A percentile compares a stretch with the other conserved stretches of the same genome.
phyloP scores from a whole-genome alignment of 1,284 basidiomycete genomes.

The Puccinia polysora region DNA sequence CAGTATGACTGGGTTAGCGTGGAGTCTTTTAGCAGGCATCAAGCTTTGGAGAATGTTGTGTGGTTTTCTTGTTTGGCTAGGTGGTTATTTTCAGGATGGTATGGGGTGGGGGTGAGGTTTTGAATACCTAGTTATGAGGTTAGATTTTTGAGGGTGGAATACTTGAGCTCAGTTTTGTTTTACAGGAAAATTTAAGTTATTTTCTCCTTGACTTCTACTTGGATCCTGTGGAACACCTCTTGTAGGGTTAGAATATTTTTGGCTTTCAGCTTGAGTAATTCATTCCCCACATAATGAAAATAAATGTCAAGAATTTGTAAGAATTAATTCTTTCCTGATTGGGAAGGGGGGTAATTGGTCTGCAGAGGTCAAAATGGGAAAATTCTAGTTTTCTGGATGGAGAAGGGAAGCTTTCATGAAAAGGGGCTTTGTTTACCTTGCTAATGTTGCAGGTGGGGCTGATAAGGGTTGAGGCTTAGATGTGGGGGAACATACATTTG shows the following conservation, averaged over 20 bases:
- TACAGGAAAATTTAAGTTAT: no score
- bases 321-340: background rate
- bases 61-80: constrained; percentile 50
- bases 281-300: background rate
- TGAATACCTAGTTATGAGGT: constrained; percentile 51
- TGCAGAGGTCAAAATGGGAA: background rate
- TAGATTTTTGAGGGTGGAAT: constrained; percentile 48
- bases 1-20: constrained; percentile 51
- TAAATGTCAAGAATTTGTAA: background rate
- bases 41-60: constrained; percentile 49
- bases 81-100: no score
- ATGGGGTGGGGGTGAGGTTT: constrained; percentile 50
- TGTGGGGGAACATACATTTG: background rate
- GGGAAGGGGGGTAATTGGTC: background rate
- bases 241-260: background rate
- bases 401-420: background rate
- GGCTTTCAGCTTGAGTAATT: background rate
- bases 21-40: constrained; percentile 50
- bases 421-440: background rate
- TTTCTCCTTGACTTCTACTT: no score
- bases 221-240: constrained; percentile 25
- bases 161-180: constrained; percentile 49
- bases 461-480: background rate
- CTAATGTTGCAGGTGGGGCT: background rate
- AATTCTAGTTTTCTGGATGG: background rate